Percentiles rank a stretch among this genome's conserved stretches.
These are phyloP conservation scores for Phylloporus rhodoxanthus DNA, from an alignment of 768 basidiomycete species.

Conservation along the genomic window DNA sequence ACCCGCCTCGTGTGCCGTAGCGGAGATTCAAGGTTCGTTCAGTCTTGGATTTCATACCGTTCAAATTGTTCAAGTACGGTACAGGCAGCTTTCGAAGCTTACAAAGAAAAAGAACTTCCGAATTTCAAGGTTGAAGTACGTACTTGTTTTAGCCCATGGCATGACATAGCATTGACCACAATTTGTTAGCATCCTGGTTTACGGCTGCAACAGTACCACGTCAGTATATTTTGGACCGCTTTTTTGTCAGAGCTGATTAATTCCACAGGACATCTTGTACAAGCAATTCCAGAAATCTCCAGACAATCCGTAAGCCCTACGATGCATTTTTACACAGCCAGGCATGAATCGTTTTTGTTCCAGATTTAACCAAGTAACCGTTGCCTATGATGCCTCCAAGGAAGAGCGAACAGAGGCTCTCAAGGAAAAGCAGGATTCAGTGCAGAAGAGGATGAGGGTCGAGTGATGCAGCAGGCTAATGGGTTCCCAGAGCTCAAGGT, in stretches of 20 bases:
- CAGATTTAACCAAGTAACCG: slow-evolving; percentile 79
- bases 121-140: slow-evolving; percentile 67
- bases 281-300: slow-evolving; percentile 97
- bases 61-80: slow-evolving; percentile 2
- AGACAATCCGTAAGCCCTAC: slow-evolving; percentile 75
- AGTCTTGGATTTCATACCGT: neutral
- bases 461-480: slow-evolving; percentile 11
- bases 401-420: slow-evolving; percentile 79
- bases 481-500: neutral
- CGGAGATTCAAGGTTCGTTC: slow-evolving; percentile 76
- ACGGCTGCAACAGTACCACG: slow-evolving; percentile 86
- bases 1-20: slow-evolving; percentile 35
- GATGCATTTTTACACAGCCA: slow-evolving; percentile 3
- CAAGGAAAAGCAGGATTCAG: slow-evolving; percentile 56
- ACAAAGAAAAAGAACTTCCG: slow-evolving; percentile 82
- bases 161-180: slow-evolving; percentile 9
- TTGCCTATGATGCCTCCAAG: slow-evolving; percentile 82
- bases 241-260: slow-evolving; percentile 5
- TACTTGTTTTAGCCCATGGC: neutral
- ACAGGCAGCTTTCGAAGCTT: slow-evolving; percentile 85
- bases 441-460: slow-evolving; percentile 60
- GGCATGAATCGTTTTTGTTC: neutral
- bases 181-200: slow-evolving; percentile 72
- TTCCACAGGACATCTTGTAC: slow-evolving; percentile 67
- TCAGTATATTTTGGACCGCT: slow-evolving; percentile 23